Percentiles rank a stretch among this genome's conserved stretches.
Evolutionary conservation across 75 land plant genomes (phyloP).

Genomic region (Picea sitchensis): DNA sequence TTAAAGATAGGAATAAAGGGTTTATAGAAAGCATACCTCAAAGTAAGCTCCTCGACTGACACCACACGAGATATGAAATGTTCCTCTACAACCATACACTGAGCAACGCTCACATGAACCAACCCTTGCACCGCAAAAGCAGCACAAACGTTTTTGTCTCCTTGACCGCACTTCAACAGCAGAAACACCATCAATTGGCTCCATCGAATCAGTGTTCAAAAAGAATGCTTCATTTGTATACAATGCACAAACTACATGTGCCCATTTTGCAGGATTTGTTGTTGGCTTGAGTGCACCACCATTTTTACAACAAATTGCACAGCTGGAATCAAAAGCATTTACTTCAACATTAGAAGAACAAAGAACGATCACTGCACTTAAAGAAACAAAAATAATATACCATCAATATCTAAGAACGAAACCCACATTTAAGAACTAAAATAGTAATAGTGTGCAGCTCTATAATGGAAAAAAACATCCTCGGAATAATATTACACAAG

Average conservation of each 20-base stretch:
- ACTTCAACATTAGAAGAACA: not conserved
- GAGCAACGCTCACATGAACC: constrained; percentile 31
- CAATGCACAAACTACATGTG: constrained; percentile 36
- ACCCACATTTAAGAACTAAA: not conserved
- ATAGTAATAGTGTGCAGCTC: not conserved
- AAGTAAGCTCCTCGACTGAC: constrained; percentile 34
- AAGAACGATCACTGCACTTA: not conserved
- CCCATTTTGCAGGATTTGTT: constrained; percentile 29
- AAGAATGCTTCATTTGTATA: constrained; percentile 42
- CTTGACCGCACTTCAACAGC: constrained; percentile 28
- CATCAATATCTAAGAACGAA: not conserved
- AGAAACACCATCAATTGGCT: constrained; percentile 38
- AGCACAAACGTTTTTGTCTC: constrained; percentile 24
- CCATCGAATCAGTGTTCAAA: constrained; percentile 37
- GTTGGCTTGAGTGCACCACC: constrained; percentile 42
- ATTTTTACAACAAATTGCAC: constrained; percentile 34
- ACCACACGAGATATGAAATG: constrained; percentile 39
- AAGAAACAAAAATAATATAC: not conserved
- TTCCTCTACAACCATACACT: constrained; percentile 21
- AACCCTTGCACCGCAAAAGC: constrained; percentile 26
- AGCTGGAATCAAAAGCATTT: constrained; percentile 17
- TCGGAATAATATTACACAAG: not conserved
- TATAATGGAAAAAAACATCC: not conserved
- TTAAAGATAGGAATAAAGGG: not conserved
- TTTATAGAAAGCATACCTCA: constrained; percentile 17